phyloP scores from a whole-genome alignment of 768 basidiomycete genomes.

The Cystofilobasidium macerans region DNA sequence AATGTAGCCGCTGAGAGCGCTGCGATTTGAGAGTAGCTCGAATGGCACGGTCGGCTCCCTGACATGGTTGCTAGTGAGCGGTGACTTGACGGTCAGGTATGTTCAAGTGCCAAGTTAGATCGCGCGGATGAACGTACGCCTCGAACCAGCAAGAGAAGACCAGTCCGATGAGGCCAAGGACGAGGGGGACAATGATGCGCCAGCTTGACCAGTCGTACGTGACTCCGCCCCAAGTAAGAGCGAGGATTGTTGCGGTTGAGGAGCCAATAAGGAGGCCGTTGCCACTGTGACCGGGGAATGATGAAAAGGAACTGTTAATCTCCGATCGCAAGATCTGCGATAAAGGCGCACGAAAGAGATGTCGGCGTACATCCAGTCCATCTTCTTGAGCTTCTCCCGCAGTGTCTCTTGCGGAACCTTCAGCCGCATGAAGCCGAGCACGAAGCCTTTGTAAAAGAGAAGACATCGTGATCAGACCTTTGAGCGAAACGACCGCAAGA shows the following conservation, averaged over 20 bases:
- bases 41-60: slow-evolving; percentile 32
- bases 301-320: not conserved
- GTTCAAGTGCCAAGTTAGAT: not conserved
- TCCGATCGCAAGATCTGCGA: not conserved
- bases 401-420: slow-evolving; percentile 5
- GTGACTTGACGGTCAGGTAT: not conserved
- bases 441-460: not conserved
- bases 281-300: slow-evolving; percentile 40
- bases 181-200: slow-evolving; percentile 41
- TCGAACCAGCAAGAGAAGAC: slow-evolving; percentile 50
- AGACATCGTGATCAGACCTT: too few relatives aligned
- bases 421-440: slow-evolving; percentile 13
- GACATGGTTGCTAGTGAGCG: slow-evolving; percentile 35
- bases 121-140: slow-evolving; percentile 35
- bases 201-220: slow-evolving; percentile 42
- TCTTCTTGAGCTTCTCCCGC: slow-evolving; percentile 8
- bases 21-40: slow-evolving; percentile 39
- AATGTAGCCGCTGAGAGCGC: slow-evolving; percentile 37
- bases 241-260: slow-evolving; percentile 40
- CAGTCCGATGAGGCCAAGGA: slow-evolving; percentile 52
- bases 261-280: slow-evolving; percentile 42
- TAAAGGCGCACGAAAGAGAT: not conserved
- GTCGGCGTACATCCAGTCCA: slow-evolving; percentile 15
- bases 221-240: slow-evolving; percentile 46
- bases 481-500: not conserved